phyloP scores from a whole-genome alignment of 106 monocot species.

The Hemerocallis citrina region DNA sequence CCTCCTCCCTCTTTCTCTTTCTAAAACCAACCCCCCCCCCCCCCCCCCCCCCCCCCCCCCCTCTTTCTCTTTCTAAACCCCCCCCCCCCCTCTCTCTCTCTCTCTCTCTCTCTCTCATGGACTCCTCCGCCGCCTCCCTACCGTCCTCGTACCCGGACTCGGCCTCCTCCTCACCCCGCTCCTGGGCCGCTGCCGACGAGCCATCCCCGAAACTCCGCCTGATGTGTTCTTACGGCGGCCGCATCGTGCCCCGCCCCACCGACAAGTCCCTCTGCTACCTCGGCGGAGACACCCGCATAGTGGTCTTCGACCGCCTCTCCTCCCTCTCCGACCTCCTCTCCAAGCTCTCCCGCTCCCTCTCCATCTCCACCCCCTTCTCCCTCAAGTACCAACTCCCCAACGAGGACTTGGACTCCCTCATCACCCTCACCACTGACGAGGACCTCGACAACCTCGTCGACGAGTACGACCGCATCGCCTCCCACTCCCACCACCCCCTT shows the following conservation, averaged over 20 bases:
- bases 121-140: no score
- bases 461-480: conserved; percentile 71
- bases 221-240: conserved; percentile 97
- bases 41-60: no score
- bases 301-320: conserved; percentile 69
- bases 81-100: no score
- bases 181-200: no score
- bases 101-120: no score
- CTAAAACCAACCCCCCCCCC: no score
- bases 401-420: conserved; percentile 95
- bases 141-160: conserved; percentile 67
- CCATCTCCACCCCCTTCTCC: conserved; percentile 43
- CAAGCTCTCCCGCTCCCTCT: conserved; percentile 54
- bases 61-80: no score
- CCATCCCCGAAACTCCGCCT: conserved; percentile 68
- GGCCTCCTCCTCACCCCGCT: conserved; percentile 73
- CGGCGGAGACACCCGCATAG: conserved; percentile 92
- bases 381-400: conserved; percentile 96
- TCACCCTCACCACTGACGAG: conserved; percentile 90
- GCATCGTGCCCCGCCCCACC: conserved; percentile 88
- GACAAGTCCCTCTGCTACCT: conserved; percentile 93
- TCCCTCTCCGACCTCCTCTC: conserved; percentile 56
- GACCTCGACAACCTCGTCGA: conserved; percentile 98
- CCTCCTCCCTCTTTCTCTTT: no score
- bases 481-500: conserved; percentile 1